Evolutionary conservation across 805 yeast genomes (phyloP), one percentile per base, ranked within the genome.

Genomic region (Starmera quercuum): DNA sequence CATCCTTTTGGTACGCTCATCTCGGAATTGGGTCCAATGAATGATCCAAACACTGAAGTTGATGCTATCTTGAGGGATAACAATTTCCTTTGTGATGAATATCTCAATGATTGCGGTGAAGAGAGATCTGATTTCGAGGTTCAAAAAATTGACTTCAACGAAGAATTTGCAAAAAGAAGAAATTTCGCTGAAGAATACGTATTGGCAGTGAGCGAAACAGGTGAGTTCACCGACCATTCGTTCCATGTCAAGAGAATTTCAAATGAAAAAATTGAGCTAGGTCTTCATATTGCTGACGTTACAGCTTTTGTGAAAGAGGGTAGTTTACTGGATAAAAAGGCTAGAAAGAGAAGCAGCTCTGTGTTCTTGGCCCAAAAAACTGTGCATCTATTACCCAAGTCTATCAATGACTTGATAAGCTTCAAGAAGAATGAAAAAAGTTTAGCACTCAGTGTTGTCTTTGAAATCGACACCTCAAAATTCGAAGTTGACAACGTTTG

Each of bases 1-100:
- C 98, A 92, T 65, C 98, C 98, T 5, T 92, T 92, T 54, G 98
- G 98, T 48, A 87, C 95, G 20, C 65, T 92, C 37, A 81, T 90
- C 18, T 83, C 88, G 30, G 84, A 83, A 46, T 65, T 92, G 41
- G 98, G 98, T 17, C 71, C 75, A 25, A 75, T 83, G 49, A 84
- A 78, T 44, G 90, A 81, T 41, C 71, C 78, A 3, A 64, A 70
- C 16, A 84, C 90, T 27, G 95, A 87, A 56, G 74, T 87, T 40
- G 90, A 82, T 54, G 85, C 97, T 1, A 81, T 92, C 35, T 67
- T 92, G 45, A 76, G 97, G 51, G 97, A 83, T 49, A 82, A 81
- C 56, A 83, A 83, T 59, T 83, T 83, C 49, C 61, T 79, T 41
- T 80, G 85, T 48, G 90, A 83, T 51, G 95, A 83, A 55, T 83